Evolutionary conservation across 495 filamentous ascomycete genomes (phyloP).

Genomic region (Mytilinidion resinicola): DNA sequence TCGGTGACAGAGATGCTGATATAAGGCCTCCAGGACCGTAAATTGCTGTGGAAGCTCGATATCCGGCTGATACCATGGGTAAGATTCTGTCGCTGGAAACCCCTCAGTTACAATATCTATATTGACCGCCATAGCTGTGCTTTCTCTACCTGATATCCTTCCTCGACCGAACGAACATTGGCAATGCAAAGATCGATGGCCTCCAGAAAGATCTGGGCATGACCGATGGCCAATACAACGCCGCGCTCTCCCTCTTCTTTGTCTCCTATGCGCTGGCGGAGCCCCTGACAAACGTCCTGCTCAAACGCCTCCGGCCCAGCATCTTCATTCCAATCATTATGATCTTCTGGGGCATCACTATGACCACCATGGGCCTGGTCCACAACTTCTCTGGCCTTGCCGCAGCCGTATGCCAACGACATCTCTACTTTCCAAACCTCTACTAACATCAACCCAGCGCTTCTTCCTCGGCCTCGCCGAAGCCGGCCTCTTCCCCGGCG

Average conservation of each 20-base stretch:
- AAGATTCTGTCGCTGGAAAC: neutral
- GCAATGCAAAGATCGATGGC: slow-evolving; percentile 81
- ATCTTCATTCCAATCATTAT: slow-evolving; percentile 50
- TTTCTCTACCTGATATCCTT: slow-evolving; percentile 82
- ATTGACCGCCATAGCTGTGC: slow-evolving; percentile 45
- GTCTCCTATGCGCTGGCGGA: slow-evolving; percentile 84
- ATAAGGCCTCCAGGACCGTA: slow-evolving; percentile 19
- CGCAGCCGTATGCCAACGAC: slow-evolving; percentile 45
- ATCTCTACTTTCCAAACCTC: neutral
- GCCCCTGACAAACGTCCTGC: slow-evolving; percentile 78
- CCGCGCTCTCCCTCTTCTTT: slow-evolving; percentile 80
- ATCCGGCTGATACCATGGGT: slow-evolving; percentile 65
- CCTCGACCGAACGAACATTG: slow-evolving; percentile 60
- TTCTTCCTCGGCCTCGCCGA: slow-evolving; percentile 83
- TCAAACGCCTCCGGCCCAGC: slow-evolving; percentile 54
- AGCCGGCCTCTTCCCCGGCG: slow-evolving; percentile 79
- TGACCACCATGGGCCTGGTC: slow-evolving; percentile 79
- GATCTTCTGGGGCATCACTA: slow-evolving; percentile 64
- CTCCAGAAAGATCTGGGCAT: slow-evolving; percentile 59
- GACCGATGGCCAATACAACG: slow-evolving; percentile 66
- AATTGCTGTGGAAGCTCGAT: slow-evolving; percentile 64
- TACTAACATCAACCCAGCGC: slow-evolving; percentile 33
- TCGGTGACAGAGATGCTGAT: neutral
- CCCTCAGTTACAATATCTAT: neutral
- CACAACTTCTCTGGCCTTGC: slow-evolving; percentile 72